Evolutionary conservation across 2,329 filamentous ascomycete species (phyloP), one percentile per base, ranked within the genome.

Genomic region (Ceratocystis cacaofunesta): DNA sequence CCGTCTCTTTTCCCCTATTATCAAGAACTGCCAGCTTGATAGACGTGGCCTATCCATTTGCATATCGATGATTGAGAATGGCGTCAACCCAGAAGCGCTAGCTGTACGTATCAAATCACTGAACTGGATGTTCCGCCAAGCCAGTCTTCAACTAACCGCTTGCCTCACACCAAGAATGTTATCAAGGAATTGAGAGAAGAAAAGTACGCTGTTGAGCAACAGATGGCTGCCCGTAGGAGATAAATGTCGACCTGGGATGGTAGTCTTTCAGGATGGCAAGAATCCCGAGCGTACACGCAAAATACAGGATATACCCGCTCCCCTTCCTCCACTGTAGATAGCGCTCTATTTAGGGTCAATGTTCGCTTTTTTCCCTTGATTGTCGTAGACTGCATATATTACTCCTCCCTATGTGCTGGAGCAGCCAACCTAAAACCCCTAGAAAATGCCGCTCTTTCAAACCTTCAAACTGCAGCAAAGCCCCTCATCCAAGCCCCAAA

Each of bases 21-120:
- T 61, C 48, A 68, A 97, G 92, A 96, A 97, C 77, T 96, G 92
- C 68, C 85, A 95, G 69, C 85, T 99, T 58, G 92, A 96, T 75
- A 86, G 92, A 41, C 87, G 91, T 64, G 91, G 92, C 22, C 80
- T 99, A 19, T 96, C 92, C 2, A 89, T 96, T 69, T 99, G 94
- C 76, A 92, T 97, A 68, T 96, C 91, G 64, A 83, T 99, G 75
- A 95, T 99, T 70, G 94, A 99, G 76, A 96, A 96, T 72, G 94
- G 94, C 15, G 90, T 97, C 36, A 96, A 96, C 73, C 94, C 94
- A 0, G 92, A 97, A 74, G 94, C 92, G 0, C 79, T 99, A 41
- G 92, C 92, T 28, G 94, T 97, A 81, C 72, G 90, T 70, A 64
- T 63, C 19, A 46, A 43, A 4, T 36, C 61, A 28, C 19, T 4